phyloP scores from a whole-genome alignment of 2,329 filamentous ascomycete species.

The Fusarium euwallaceae region DNA sequence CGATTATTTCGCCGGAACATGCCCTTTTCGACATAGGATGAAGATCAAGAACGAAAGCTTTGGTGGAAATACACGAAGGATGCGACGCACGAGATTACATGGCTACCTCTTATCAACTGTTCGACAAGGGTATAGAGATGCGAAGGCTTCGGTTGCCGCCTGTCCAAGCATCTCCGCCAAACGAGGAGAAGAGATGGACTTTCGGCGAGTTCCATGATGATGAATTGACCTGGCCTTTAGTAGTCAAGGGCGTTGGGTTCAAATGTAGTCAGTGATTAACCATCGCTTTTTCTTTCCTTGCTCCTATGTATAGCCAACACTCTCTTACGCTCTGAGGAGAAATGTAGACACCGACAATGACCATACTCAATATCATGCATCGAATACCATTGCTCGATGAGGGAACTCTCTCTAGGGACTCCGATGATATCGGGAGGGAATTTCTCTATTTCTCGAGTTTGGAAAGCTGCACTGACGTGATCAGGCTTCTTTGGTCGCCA shows the following conservation, averaged over 20 bases:
- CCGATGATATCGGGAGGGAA: accelerated
- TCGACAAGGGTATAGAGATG: not conserved
- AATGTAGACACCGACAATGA: not conserved
- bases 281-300: not conserved
- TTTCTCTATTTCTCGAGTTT: not conserved
- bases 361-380: not conserved
- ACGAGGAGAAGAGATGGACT: not conserved
- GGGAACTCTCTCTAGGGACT: not conserved
- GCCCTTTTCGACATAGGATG: not conserved
- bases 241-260: not conserved
- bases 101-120: not conserved
- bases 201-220: not conserved
- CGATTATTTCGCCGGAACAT: not conserved
- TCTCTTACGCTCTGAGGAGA: not conserved
- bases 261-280: not conserved
- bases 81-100: not conserved
- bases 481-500: not conserved
- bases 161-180: not conserved
- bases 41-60: not conserved
- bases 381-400: not conserved
- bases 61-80: not conserved
- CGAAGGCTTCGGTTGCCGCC: not conserved
- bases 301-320: not conserved
- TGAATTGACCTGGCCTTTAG: not conserved
- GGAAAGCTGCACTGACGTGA: too few species aligned